These are phyloP conservation scores for Acer campestre DNA, from an alignment of 345 rosid species.

Conservation along the genomic window DNA sequence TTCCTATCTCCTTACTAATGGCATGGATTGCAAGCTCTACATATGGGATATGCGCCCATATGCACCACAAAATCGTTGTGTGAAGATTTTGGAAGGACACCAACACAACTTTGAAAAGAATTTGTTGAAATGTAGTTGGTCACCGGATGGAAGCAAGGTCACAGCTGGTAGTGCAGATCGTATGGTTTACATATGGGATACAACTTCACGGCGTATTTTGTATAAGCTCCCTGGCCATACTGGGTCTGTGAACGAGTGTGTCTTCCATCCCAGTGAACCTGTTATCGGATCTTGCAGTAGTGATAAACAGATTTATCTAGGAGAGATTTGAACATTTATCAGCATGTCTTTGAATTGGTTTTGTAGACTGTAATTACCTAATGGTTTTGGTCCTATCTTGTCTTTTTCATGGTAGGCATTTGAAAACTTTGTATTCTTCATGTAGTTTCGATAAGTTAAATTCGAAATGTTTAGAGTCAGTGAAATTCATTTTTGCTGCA, in stretches of 20 bases:
- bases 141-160: conserved; percentile 95
- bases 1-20: conserved; percentile 91
- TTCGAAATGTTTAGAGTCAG: neutral
- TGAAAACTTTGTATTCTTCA: conserved; percentile 12
- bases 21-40: conserved; percentile 93
- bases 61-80: conserved; percentile 96
- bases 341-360: neutral
- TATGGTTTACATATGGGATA: conserved; percentile 97
- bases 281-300: conserved; percentile 96
- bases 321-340: conserved; percentile 65
- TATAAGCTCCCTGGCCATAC: conserved; percentile 97
- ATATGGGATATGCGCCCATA: conserved; percentile 99
- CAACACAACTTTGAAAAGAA: conserved; percentile 98
- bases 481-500: neutral
- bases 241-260: conserved; percentile 87
- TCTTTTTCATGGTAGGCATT: neutral
- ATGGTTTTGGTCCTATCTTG: neutral
- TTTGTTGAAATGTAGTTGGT: conserved; percentile 85
- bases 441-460: conserved; percentile 9
- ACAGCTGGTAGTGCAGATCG: conserved; percentile 94
- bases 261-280: conserved; percentile 86
- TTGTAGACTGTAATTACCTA: conserved; percentile 13
- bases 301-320: conserved; percentile 87
- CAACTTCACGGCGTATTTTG: conserved; percentile 79
- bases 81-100: conserved; percentile 88